Conservation (phyloP, 75 land plant genomes). For the Ceratopteris richardii region DNA sequence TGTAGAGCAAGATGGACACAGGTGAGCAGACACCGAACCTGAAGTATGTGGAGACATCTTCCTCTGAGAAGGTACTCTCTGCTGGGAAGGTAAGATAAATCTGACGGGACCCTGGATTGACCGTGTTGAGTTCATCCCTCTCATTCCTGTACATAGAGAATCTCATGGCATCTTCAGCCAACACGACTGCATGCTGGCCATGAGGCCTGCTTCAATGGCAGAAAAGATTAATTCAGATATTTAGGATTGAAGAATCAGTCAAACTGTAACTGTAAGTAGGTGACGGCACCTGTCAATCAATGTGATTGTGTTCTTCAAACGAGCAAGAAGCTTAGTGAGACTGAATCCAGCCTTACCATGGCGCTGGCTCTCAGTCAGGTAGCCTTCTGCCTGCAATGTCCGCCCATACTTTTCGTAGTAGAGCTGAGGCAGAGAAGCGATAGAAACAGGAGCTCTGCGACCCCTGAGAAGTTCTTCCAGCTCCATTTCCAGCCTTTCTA, state of each 20-base stretch:
- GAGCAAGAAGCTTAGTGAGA: conserved; percentile 78
- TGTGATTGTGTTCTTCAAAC: conserved; percentile 61
- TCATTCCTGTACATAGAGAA: conserved; percentile 18
- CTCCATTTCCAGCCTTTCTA: conserved; percentile 70
- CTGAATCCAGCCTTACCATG: conserved; percentile 93
- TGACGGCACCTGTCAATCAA: conserved; percentile 62
- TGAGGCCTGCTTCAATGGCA: conserved; percentile 22
- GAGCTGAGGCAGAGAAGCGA: conserved; percentile 74
- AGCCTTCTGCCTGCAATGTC: conserved; percentile 82
- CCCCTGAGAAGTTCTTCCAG: conserved; percentile 64
- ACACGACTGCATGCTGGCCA: conserved; percentile 42
- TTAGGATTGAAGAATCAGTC: too few relatives aligned
- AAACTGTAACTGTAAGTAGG: neutral
- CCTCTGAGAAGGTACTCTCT: conserved; percentile 94
- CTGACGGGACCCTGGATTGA: conserved; percentile 54
- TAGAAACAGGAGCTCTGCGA: conserved; percentile 57
- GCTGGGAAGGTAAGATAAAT: conserved; percentile 98
- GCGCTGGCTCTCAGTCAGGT: conserved; percentile 92
- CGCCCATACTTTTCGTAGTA: conserved; percentile 75
- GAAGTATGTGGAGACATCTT: conserved; percentile 93
- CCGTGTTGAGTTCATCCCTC: neutral
- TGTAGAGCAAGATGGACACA: too few relatives aligned
- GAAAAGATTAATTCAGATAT: too few relatives aligned
- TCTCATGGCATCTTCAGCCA: conserved; percentile 38
- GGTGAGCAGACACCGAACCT: conserved; percentile 43